phyloP scores from a whole-genome alignment of 805 yeast genomes.

The Myxozyma sirexii region DNA sequence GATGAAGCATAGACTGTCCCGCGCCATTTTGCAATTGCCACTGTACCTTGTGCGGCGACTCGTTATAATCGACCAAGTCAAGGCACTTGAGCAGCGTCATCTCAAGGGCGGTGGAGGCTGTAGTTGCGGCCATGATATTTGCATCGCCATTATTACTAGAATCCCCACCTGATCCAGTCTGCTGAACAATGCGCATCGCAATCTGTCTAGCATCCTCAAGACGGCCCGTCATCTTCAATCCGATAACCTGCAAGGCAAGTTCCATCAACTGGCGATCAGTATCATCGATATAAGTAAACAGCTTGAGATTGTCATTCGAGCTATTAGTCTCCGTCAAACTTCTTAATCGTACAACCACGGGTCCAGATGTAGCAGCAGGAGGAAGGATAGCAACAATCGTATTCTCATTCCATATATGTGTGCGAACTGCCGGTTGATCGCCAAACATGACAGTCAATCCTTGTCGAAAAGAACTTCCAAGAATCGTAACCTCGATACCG shows the following conservation, averaged over 20 bases:
- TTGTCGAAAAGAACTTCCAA: slow-evolving; percentile 83
- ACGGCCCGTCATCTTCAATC: slow-evolving; percentile 93
- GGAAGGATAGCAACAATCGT: slow-evolving; percentile 94
- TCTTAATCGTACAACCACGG: slow-evolving; percentile 84
- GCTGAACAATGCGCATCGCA: slow-evolving; percentile 86
- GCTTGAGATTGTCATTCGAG: slow-evolving; percentile 46
- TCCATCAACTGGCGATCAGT: slow-evolving; percentile 94
- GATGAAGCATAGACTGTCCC: slow-evolving; percentile 87
- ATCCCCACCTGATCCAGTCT: slow-evolving; percentile 43
- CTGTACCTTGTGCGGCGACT: slow-evolving; percentile 53
- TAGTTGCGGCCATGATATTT: slow-evolving; percentile 27
- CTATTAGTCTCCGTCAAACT: slow-evolving; percentile 42
- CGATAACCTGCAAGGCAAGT: slow-evolving; percentile 93
- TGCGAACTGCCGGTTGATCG: slow-evolving; percentile 53
- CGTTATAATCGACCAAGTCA: slow-evolving; percentile 64
- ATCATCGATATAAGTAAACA: slow-evolving; percentile 92
- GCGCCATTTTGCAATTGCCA: slow-evolving; percentile 79
- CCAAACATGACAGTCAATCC: slow-evolving; percentile 89
- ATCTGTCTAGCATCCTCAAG: slow-evolving; percentile 93
- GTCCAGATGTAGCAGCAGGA: slow-evolving; percentile 87
- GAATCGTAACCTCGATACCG: slow-evolving; percentile 89
- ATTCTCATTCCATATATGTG: slow-evolving; percentile 95
- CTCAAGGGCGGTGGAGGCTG: slow-evolving; percentile 44
- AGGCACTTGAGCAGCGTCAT: slow-evolving; percentile 53
- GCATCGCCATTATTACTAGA: slow-evolving; percentile 43